Conservation (phyloP, 2,329 filamentous ascomycete genomes). For the Cercospora beticola region DNA sequence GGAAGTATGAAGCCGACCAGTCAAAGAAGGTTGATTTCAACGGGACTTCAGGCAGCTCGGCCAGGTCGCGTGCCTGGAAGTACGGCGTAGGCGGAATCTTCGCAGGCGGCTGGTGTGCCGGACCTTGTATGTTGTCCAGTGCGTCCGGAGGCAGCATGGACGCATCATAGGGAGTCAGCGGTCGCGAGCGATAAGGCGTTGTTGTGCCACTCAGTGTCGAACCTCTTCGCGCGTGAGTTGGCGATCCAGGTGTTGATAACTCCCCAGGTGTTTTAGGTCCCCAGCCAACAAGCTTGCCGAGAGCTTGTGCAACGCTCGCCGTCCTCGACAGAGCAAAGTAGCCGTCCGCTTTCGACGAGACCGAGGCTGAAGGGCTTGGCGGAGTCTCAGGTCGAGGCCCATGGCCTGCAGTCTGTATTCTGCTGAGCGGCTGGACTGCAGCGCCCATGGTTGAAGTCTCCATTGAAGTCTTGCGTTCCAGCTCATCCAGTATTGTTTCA, state of each 20-base stretch:
- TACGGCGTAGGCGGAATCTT: slow-evolving; percentile 76
- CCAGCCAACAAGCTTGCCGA: slow-evolving; percentile 59
- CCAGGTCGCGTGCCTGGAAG: slow-evolving; percentile 63
- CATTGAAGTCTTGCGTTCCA: slow-evolving; percentile 32
- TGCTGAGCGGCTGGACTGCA: slow-evolving; percentile 27
- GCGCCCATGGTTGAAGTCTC: slow-evolving; percentile 22
- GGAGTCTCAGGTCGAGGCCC: slow-evolving; percentile 49
- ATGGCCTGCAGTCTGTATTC: slow-evolving; percentile 42
- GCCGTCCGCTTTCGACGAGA: slow-evolving; percentile 54
- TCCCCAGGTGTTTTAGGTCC: slow-evolving; percentile 30
- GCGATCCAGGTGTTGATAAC: slow-evolving; percentile 28
- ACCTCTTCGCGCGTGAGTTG: slow-evolving; percentile 29
- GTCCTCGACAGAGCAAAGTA: slow-evolving; percentile 64
- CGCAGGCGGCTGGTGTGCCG: slow-evolving; percentile 66
- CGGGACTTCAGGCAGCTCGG: slow-evolving; percentile 65
- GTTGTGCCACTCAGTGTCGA: slow-evolving; percentile 24
- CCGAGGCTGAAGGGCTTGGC: slow-evolving; percentile 46
- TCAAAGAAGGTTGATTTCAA: slow-evolving; percentile 82
- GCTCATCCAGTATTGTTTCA: slow-evolving; percentile 72
- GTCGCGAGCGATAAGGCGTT: slow-evolving; percentile 46
- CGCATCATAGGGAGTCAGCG: slow-evolving; percentile 36
- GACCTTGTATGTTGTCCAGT: slow-evolving; percentile 55
- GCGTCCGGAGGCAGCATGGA: slow-evolving; percentile 66
- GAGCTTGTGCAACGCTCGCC: slow-evolving; percentile 63
- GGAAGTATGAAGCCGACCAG: slow-evolving; percentile 96